Base-by-base conservation (phyloP, 495 filamentous ascomycete species). In the Aspergillus steynii region DNA sequence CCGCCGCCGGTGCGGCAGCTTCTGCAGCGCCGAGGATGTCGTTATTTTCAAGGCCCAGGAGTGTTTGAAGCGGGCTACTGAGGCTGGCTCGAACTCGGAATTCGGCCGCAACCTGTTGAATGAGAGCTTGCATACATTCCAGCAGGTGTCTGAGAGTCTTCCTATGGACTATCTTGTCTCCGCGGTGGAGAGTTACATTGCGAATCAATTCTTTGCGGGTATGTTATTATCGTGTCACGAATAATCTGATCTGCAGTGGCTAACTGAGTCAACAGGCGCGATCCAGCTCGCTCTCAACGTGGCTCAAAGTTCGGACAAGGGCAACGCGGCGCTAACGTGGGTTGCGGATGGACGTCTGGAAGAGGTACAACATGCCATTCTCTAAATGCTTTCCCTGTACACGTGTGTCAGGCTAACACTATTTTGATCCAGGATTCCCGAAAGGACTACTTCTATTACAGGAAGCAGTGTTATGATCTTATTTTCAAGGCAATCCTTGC, bases 41-140 rank as follows among this genome's bases (percentile, higher is more conserved):
- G 86, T 98, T 42, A 92, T 96, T 53, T 99, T 98, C 85, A 97
- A 96, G 74, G 96, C 96, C 6, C 93, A 98, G 72, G 95, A 99
- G 71, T 85, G 91, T 60, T 79, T 98, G 52, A 95, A 96, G 75
- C 86, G 88, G 61, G 95, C 93, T 1, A 85, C 85, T 1, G 94
- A 97, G 73, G 84, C 86, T 20, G 85, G 86, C 29, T 77, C 85
- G 15, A 91, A 91, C 60, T 84, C 86, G 5, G 92, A 93, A 67
- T 74, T 85, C 31, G 89, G 89, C n/a, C 88, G 93, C 51, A 87
- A 88, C 15, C 78, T 95, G 45, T 77, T 99, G 27, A 92, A 91
- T 62, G 93, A 98, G 71, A 96, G 93, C 74, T 73, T 98, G 63
- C 84, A 87, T 51, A 78, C 97, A 29, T 97, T 98, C 74, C 83